Conservation (phyloP, 768 basidiomycete genomes). For the Heimioporus sp. region DNA sequence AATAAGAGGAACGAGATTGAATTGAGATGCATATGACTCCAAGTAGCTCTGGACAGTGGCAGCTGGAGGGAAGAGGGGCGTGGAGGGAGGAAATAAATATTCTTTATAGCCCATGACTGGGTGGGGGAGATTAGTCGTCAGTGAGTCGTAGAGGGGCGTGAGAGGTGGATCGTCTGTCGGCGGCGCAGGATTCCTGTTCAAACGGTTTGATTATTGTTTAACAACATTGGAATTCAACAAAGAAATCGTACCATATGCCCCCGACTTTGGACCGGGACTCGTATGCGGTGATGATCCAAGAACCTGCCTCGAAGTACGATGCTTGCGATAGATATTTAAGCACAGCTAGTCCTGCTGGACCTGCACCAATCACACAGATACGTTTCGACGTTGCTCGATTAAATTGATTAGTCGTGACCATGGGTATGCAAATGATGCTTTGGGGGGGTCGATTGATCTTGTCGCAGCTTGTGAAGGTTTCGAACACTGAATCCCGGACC, state of each 20-base stretch:
- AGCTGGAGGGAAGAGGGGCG: conserved; percentile 67
- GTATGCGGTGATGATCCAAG: conserved; percentile 64
- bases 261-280: conserved; percentile 68
- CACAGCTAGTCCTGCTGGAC: conserved; percentile 69
- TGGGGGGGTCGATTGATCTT: not conserved
- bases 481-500: too few species aligned
- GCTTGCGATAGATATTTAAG: conserved; percentile 65
- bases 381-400: conserved; percentile 25
- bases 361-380: conserved; percentile 75
- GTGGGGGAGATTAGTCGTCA: conserved; percentile 82
- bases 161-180: conserved; percentile 51
- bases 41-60: conserved; percentile 66
- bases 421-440: too few species aligned
- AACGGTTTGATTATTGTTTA: not conserved
- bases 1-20: conserved; percentile 60
- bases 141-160: conserved; percentile 74
- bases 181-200: conserved; percentile 53
- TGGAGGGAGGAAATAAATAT: conserved; percentile 67
- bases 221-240: not conserved
- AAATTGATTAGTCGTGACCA: conserved; percentile 5
- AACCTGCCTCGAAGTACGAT: conserved; percentile 49
- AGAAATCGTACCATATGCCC: too few species aligned
- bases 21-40: conserved; percentile 59
- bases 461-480: not conserved
- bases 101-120: conserved; percentile 69